Evolutionary conservation across 225 moss, liverwort and hornwort species (phyloP), one percentile per base, ranked within the genome.

Genomic region (Neckera pumila): DNA sequence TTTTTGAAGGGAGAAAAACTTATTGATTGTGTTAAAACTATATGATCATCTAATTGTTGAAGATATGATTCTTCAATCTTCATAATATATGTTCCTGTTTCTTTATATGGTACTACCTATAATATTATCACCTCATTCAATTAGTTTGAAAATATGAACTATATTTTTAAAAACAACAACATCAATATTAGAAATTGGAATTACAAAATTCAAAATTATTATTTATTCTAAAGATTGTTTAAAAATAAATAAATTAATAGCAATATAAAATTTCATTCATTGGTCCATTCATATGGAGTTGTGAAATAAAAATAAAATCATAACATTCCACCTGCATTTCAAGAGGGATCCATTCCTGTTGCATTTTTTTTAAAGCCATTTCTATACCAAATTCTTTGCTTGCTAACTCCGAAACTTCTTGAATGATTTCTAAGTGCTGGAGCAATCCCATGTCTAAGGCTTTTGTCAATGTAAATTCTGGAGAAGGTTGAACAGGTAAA

Each of bases 1-100:
- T 96, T 96, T 84, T 96, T 98, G 78, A 98, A 98, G 5, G 97
- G 97, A 43, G 95, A 98, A 88, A 96, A 98, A 80, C 94, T 96
- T 92, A 96, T 95, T 26, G 97, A 95, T 92, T 98, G 96, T 56
- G 95, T 96, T 38, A 98, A 88, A 30, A 96, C 96, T 76, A 96
- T 96, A 67, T 98, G 96, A 82, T 96, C 95, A 85, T 98, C 97
- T 61, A 98, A 83, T 92, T 94, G 95, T 90, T 96, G 96, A 91
- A 98, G 89, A 40, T 92, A 91, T 11, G 93, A 90, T 89, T 96
- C 97, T 66, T 96, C 96, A 89, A 96, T 95, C 90, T 94, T 98
- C 95, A 96, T 93, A 23, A 98, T 94, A 86, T 90, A 98, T 40
- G 97, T 96, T 81, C 93, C 85, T 7, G 95, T 96, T 12, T 89